Evolutionary conservation across 805 yeast species (phyloP).

Genomic region (Lachancea fermentati): DNA sequence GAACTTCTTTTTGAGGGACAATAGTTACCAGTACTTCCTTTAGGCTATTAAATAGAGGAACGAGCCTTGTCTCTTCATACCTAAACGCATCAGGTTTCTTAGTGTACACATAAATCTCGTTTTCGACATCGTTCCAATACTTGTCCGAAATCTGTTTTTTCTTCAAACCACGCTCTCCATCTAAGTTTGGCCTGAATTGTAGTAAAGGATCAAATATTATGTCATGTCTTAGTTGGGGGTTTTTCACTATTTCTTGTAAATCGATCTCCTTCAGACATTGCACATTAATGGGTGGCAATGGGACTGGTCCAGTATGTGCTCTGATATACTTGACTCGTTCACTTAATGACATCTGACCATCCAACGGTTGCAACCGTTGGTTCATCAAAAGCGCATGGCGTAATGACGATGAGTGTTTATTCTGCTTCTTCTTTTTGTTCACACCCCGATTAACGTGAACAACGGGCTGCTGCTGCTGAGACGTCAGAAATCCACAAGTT

Average conservation of each 20-base stretch:
- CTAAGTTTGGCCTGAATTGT: slow-evolving; percentile 86
- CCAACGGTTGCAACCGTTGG: slow-evolving; percentile 13
- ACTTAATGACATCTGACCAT: slow-evolving; percentile 18
- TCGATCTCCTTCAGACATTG: slow-evolving; percentile 83
- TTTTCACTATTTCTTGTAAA: slow-evolving; percentile 78
- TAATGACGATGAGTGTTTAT: slow-evolving; percentile 7
- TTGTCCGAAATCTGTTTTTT: slow-evolving; percentile 71
- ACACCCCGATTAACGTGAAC: slow-evolving; percentile 8
- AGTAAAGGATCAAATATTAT: slow-evolving; percentile 86
- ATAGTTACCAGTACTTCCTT: slow-evolving; percentile 69
- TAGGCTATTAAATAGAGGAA: slow-evolving; percentile 70
- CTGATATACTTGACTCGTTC: slow-evolving; percentile 23
- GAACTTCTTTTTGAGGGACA: slow-evolving; percentile 71
- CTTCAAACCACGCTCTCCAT: slow-evolving; percentile 82
- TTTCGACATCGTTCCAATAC: slow-evolving; percentile 75
- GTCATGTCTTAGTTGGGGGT: slow-evolving; percentile 91
- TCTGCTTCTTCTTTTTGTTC: slow-evolving; percentile 9
- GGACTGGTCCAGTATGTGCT: slow-evolving; percentile 34
- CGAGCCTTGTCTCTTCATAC: slow-evolving; percentile 43
- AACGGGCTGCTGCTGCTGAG: slow-evolving; percentile 4
- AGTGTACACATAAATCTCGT: slow-evolving; percentile 51
- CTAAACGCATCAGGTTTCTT: slow-evolving; percentile 24
- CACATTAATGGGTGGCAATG: slow-evolving; percentile 76
- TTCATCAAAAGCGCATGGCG: slow-evolving; percentile 18
- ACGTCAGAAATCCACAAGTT: slow-evolving; percentile 3